Evolutionary conservation across 106 monocot species (phyloP), one percentile per base, ranked within the genome.

Genomic region (Phalaenopsis aphrodite): DNA sequence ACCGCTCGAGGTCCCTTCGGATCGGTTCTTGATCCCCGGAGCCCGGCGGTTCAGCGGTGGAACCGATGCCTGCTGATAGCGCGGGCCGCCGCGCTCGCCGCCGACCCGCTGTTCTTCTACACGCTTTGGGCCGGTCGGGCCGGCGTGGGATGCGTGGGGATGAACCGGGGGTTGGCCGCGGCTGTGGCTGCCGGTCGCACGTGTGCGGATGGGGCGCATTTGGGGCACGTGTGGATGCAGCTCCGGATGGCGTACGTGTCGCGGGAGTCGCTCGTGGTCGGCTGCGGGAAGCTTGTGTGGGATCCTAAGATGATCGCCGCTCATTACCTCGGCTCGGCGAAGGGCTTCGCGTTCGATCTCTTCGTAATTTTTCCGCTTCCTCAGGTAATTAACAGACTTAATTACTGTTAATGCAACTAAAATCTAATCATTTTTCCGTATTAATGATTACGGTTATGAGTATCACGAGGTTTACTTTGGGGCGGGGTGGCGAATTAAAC

Each of bases 91-190:
- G 87, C 96, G n/a, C 83, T 96, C 19, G 93, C 96, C 21, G 86
- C 86, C 41, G 96, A 96, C 78, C 96, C 96, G 10, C 78, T 96
- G 19, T 96, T 96, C 93, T 96, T 96, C 90, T 96, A 96, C 87
- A 85, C 91, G 24, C 76, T 96, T 23, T 87, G 88, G 30, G 84
- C 87, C 76, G 93, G 88, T 39, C 71, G 88, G 43, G 82, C 78
- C 19, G 86, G 89, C 36, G 79, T 79, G 48, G 79, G 87, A 55
- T 89, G 91, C 78, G 55, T 91, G 57, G 84, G 87, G 72, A 86
- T 95, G 89, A 86, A 88, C 87, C 82, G 75, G 10, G 82, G 85
- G 66, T 69, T 96, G 41, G 89, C 87, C 10, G 85, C 84, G 23
- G 80, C 72, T 10, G 93, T 91, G 49, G 88, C 91, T 36, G 87